Evolutionary conservation across 805 yeast genomes (phyloP).

Genomic region (Saccharomycopsis schoenii): DNA sequence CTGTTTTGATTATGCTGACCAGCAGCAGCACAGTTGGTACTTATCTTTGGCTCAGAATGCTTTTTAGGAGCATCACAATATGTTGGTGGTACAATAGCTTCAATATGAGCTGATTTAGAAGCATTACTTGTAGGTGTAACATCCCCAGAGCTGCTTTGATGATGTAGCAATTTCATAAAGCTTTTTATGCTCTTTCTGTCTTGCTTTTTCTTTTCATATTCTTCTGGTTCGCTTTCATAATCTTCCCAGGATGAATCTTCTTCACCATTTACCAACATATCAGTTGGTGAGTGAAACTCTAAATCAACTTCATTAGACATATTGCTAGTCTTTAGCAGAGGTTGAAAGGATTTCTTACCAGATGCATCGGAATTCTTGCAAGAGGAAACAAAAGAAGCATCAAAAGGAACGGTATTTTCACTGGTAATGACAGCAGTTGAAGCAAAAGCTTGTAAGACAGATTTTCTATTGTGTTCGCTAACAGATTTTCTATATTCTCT

Average conservation of each 20-base stretch:
- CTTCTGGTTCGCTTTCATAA: conserved; percentile 1
- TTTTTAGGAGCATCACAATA: background rate
- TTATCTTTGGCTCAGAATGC: background rate
- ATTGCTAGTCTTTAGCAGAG: background rate
- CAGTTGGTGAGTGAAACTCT: background rate
- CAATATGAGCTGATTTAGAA: background rate
- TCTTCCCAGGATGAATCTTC: background rate
- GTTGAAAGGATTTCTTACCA: background rate
- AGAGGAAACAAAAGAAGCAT: background rate
- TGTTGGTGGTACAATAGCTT: background rate
- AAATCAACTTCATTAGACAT: background rate
- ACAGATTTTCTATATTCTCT: background rate
- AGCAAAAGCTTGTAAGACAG: background rate
- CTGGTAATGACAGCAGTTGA: background rate
- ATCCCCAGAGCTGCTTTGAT: background rate
- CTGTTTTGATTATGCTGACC: conserved; percentile 1
- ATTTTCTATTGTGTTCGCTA: background rate
- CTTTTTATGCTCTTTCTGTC: background rate
- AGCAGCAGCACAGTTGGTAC: background rate
- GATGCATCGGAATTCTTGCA: background rate
- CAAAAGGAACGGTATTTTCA: background rate
- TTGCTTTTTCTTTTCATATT: background rate
- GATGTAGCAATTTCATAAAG: background rate
- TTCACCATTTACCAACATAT: background rate
- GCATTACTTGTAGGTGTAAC: background rate